phyloP scores from a whole-genome alignment of 345 rosid genomes.

The Sisymbrium altissimum region DNA sequence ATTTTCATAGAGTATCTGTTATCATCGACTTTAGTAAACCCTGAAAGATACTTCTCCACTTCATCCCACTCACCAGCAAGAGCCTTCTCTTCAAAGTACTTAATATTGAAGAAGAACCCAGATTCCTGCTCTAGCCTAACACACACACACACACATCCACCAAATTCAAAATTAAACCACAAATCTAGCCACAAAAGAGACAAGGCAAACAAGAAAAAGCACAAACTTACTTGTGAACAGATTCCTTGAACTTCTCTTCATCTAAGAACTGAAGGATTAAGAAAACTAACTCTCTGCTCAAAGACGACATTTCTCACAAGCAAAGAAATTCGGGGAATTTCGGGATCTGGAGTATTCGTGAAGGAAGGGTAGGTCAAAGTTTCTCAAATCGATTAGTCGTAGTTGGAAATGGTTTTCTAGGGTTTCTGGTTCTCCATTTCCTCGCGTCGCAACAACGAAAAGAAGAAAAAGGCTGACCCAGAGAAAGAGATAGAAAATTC shows the following conservation, averaged over 20 bases:
- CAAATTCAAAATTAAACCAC: background rate
- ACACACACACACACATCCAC: conserved; percentile 1
- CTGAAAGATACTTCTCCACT: conserved; percentile 81
- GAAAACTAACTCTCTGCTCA: conserved; percentile 66
- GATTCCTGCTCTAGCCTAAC: conserved; percentile 83
- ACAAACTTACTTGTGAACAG: conserved; percentile 56
- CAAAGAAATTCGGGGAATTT: background rate
- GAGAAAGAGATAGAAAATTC: conserved; percentile 21
- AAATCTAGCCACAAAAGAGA: background rate
- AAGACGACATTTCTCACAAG: conserved; percentile 43
- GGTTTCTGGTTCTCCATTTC: conserved; percentile 29
- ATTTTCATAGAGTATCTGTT: conserved; percentile 66
- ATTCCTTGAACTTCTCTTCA: conserved; percentile 42
- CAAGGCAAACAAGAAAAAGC: background rate
- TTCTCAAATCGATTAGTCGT: conserved; percentile 23
- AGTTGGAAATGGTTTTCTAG: conserved; percentile 31
- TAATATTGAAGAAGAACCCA: conserved; percentile 83
- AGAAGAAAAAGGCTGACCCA: conserved; percentile 26
- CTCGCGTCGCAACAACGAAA: conserved; percentile 26
- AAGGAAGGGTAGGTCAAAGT: conserved; percentile 7
- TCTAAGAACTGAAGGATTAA: conserved; percentile 64
- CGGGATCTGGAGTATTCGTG: conserved; percentile 23
- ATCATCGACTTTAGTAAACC: conserved; percentile 92
- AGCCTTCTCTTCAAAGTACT: conserved; percentile 84
- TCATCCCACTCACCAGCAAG: conserved; percentile 95